Evolutionary conservation across 345 rosid species (phyloP).

Genomic region (Odontarrhena argentea): DNA sequence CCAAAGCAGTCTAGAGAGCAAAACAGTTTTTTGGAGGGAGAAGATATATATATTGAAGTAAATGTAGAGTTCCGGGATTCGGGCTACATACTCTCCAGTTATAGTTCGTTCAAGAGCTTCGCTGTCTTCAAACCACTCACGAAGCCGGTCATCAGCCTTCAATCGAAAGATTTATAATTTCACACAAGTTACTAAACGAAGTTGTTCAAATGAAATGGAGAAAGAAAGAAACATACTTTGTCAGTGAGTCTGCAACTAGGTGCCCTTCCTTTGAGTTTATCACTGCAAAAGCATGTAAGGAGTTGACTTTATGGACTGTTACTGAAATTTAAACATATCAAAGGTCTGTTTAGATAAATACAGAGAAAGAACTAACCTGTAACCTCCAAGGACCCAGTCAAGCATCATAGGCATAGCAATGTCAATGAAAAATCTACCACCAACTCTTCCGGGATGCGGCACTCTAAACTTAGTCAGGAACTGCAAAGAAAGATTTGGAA

Average conservation of each 20-base stretch:
- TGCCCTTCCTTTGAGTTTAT: constrained; percentile 80
- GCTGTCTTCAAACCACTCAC: constrained; percentile 55
- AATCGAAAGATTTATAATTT: constrained; percentile 10
- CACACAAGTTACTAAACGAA: neutral
- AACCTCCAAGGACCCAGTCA: constrained; percentile 89
- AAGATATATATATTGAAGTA: neutral
- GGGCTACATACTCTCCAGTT: constrained; percentile 70
- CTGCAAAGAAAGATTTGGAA: constrained; percentile 46
- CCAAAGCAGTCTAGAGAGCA: neutral
- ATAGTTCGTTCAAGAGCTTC: constrained; percentile 84
- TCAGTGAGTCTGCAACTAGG: constrained; percentile 82
- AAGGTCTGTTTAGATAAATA: neutral
- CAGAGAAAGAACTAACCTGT: constrained; percentile 60
- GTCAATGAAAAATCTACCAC: constrained; percentile 79
- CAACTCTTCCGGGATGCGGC: constrained; percentile 89
- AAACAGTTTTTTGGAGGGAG: neutral
- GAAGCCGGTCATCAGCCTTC: constrained; percentile 48
- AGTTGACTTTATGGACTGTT: neutral
- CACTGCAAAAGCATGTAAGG: constrained; percentile 47
- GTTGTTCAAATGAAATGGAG: neutral
- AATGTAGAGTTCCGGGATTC: neutral
- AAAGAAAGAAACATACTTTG: constrained; percentile 49
- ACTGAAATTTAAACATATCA: neutral
- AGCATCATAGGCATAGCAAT: constrained; percentile 85
- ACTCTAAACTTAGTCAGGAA: constrained; percentile 83